Evolutionary conservation across 2,329 filamentous ascomycete genomes (phyloP).

Genomic region (Fusarium graminum): DNA sequence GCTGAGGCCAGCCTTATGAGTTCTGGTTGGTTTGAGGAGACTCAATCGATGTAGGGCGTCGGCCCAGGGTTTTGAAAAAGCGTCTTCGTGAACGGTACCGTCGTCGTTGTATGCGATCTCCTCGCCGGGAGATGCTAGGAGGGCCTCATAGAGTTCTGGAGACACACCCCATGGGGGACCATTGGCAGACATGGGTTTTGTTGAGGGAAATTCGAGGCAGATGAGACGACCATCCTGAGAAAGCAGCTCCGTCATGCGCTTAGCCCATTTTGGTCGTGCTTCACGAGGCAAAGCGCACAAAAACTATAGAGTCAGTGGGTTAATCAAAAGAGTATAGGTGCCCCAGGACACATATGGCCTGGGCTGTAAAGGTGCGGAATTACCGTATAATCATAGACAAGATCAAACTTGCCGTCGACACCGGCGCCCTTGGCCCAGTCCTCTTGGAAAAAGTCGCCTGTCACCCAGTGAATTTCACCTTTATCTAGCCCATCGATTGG

Average conservation of each 20-base stretch:
- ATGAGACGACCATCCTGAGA: constrained; percentile 64
- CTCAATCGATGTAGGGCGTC: constrained; percentile 60
- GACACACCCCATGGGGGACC: constrained; percentile 82
- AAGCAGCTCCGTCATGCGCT: constrained; percentile 65
- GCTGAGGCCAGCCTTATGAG: constrained; percentile 62
- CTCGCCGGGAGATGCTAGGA: constrained; percentile 77
- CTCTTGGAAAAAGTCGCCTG: constrained; percentile 76
- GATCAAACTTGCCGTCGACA: constrained; percentile 69
- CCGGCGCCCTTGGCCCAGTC: constrained; percentile 64
- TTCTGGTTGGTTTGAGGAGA: constrained; percentile 64
- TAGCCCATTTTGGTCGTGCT: constrained; percentile 66
- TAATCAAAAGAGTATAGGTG: constrained; percentile 11
- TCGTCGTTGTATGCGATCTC: constrained; percentile 69
- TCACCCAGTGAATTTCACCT: constrained; percentile 68
- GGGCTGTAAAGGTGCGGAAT: constrained; percentile 11
- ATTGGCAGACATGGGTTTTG: constrained; percentile 72
- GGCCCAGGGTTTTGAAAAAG: constrained; percentile 55
- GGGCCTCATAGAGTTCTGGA: constrained; percentile 77
- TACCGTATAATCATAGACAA: constrained; percentile 75
- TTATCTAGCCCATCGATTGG: constrained; percentile 55
- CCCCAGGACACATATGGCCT: constrained; percentile 8
- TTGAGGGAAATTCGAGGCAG: constrained; percentile 82
- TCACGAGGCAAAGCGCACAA: constrained; percentile 71
- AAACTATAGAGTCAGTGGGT: constrained; percentile 61
- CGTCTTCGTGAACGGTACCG: constrained; percentile 58